A percentile compares a stretch with the other conserved stretches of the same genome.
These are phyloP conservation scores for Mycena galopus DNA, from an alignment of 768 basidiomycete genomes.

Conservation along the genomic window DNA sequence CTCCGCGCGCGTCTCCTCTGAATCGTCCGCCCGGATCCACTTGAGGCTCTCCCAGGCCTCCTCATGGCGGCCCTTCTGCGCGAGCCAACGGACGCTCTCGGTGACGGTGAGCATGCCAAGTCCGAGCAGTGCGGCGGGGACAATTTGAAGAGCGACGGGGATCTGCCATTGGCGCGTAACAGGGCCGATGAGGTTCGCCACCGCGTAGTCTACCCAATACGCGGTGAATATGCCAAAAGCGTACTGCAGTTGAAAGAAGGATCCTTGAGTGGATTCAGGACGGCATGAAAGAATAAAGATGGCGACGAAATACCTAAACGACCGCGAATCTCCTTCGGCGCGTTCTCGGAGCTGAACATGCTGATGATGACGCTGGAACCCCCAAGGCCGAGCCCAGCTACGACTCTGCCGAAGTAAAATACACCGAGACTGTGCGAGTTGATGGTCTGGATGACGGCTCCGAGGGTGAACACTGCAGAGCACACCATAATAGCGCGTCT, in stretches of 20 bases:
- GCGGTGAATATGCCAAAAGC: constrained; percentile 20
- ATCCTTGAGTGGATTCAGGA: neutral
- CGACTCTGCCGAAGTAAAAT: constrained; percentile 16
- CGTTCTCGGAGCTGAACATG: constrained; percentile 24
- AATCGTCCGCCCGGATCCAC: constrained; percentile 24
- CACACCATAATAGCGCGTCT: constrained; percentile 16
- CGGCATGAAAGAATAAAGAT: neutral
- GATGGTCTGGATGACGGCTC: constrained; percentile 19
- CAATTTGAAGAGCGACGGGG: constrained; percentile 14
- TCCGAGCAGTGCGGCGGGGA: constrained; percentile 14
- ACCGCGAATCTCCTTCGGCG: constrained; percentile 22
- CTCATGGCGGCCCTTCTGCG: constrained; percentile 18
- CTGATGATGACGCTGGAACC: constrained; percentile 26
- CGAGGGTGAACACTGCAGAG: constrained; percentile 11
- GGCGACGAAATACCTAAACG: neutral
- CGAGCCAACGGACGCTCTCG: constrained; percentile 18
- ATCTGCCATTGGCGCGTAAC: constrained; percentile 20
- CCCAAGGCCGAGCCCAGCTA: constrained; percentile 18
- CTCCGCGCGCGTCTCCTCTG: constrained; percentile 16
- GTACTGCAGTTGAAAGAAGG: constrained; percentile 22
- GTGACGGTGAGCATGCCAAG: constrained; percentile 18
- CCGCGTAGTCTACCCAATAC: constrained; percentile 23
- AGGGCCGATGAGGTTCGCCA: constrained; percentile 1
- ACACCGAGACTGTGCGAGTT: constrained; percentile 20
- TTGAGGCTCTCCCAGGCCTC: constrained; percentile 18